These are phyloP conservation scores for Neofusicoccum cordaticola DNA, from an alignment of 2,329 filamentous ascomycete genomes.

Conservation along the genomic window DNA sequence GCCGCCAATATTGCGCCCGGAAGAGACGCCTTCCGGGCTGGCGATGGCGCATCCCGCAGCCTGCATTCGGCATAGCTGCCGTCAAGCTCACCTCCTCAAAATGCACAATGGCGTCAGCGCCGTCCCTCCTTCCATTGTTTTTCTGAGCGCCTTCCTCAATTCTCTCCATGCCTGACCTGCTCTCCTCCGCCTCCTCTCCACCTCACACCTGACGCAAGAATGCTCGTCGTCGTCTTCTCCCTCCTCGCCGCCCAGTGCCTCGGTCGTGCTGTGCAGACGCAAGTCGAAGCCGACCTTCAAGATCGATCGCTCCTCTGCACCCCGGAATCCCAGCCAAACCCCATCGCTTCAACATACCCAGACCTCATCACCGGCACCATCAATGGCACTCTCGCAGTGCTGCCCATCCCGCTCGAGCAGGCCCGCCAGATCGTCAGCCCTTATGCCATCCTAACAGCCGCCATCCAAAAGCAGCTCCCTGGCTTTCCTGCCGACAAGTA, in stretches of 20 bases:
- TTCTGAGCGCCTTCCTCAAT: not conserved
- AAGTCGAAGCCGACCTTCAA: too few species aligned
- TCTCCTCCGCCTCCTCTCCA: not conserved
- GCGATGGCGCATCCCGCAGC: too few species aligned
- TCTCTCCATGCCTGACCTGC: not conserved
- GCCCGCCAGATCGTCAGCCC: conserved; percentile 50
- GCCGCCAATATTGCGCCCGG: too few species aligned
- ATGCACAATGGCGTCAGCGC: not conserved
- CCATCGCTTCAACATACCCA: conserved; percentile 48
- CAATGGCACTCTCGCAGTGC: conserved; percentile 53
- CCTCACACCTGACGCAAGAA: not conserved
- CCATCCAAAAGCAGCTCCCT: conserved; percentile 49
- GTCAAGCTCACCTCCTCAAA: not conserved
- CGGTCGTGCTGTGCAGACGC: too few species aligned
- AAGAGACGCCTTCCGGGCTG: too few species aligned
- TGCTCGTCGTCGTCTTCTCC: not conserved
- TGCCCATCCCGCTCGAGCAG: conserved; percentile 50
- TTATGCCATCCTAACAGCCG: conserved; percentile 51
- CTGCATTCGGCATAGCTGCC: not conserved
- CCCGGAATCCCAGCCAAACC: conserved; percentile 43
- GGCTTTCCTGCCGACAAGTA: conserved; percentile 53
- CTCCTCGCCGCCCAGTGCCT: not conserved
- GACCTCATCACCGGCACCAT: conserved; percentile 51
- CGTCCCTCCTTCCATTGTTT: not conserved
- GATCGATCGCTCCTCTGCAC: conserved; percentile 21